A percentile compares a stretch with the other conserved stretches of the same genome.
Evolutionary conservation across 192 early-diverging fungal genomes (phyloP).

Genomic region (Podila verticillata): DNA sequence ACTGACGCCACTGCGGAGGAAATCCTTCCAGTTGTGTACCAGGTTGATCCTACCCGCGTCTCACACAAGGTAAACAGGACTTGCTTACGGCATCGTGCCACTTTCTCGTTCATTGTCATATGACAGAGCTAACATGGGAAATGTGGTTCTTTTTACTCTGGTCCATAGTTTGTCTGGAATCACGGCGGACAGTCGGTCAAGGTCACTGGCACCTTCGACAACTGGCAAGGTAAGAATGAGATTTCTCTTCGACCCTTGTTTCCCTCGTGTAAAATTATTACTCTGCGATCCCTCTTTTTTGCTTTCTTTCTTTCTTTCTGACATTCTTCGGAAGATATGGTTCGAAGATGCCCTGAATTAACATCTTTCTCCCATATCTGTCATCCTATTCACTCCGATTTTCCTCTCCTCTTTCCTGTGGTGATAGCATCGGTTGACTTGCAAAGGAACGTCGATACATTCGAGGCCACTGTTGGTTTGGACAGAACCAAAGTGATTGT

Average conservation of each 20-base stretch:
- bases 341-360: too few species aligned
- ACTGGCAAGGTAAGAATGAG: slow-evolving; percentile 28
- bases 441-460: slow-evolving; percentile 5
- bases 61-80: background rate
- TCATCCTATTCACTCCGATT: too few species aligned
- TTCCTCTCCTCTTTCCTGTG: too few species aligned
- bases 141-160: too few species aligned
- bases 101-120: too few species aligned
- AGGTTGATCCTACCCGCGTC: background rate
- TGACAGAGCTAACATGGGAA: too few species aligned
- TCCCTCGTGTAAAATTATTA: background rate
- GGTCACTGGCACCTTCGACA: slow-evolving; percentile 38
- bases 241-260: background rate
- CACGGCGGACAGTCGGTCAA: background rate
- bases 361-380: too few species aligned
- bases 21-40: background rate
- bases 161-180: background rate
- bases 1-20: too few species aligned
- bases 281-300: background rate
- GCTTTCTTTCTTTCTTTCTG: background rate
- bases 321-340: too few species aligned
- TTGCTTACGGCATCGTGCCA: too few species aligned
- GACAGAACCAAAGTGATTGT: slow-evolving; percentile 14
- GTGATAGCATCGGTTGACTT: slow-evolving; percentile 2
- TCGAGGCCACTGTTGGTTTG: slow-evolving; percentile 3